Percentiles rank a stretch among this genome's conserved stretches.
Evolutionary conservation across 805 yeast genomes (phyloP).

Genomic region (Sugiyamaella lignohabitans): DNA sequence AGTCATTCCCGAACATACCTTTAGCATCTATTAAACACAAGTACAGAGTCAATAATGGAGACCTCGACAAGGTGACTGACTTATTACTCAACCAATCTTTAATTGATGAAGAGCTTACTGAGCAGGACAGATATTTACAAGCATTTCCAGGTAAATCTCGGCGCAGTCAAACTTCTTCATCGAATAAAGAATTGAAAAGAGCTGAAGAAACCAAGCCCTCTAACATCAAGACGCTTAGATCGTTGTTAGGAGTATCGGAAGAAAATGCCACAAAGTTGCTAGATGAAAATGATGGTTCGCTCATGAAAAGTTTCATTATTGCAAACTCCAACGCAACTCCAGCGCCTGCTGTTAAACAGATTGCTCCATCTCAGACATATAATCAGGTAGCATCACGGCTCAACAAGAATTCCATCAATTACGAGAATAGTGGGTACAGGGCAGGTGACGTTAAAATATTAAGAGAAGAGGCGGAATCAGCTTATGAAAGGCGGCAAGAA

Average conservation of each 20-base stretch:
- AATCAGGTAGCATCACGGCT: neutral
- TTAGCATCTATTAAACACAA: conserved; percentile 8
- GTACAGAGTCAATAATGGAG: conserved; percentile 13
- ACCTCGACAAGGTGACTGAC: conserved; percentile 16
- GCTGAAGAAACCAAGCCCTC: neutral
- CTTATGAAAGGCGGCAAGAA: conserved; percentile 2
- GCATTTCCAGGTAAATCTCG: neutral
- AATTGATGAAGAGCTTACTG: conserved; percentile 7
- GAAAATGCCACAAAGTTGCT: conserved; percentile 12
- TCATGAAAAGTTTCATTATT: conserved; percentile 6
- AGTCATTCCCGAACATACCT: conserved; percentile 20
- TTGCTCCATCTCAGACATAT: neutral
- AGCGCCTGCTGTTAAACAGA: neutral
- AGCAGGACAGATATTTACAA: conserved; percentile 4
- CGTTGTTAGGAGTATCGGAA: conserved; percentile 5
- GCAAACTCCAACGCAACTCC: neutral
- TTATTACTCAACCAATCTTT: conserved; percentile 13
- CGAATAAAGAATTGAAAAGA: neutral
- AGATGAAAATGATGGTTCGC: conserved; percentile 10
- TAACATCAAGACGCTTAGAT: conserved; percentile 6
- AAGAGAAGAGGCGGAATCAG: neutral
- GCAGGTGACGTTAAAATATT: neutral
- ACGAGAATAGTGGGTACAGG: neutral
- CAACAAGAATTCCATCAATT: no score
- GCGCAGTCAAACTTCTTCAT: neutral